Percentiles rank a stretch among this genome's conserved stretches.
Conservation (phyloP, 2,329 filamentous ascomycete species). For the Pseudocercospora fijiensis region DNA sequence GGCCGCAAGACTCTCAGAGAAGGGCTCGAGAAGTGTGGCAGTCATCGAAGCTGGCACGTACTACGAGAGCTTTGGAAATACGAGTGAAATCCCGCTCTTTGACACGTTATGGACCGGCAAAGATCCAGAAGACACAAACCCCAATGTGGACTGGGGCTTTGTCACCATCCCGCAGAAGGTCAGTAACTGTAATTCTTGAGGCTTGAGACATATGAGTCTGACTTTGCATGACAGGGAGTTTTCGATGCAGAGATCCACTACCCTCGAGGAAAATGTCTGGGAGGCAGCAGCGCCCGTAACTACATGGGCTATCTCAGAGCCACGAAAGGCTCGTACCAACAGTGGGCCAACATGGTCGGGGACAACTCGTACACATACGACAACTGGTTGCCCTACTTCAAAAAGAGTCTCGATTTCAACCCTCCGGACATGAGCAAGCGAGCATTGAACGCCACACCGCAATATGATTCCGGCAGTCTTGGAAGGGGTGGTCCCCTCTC, state of each 20-base stretch:
- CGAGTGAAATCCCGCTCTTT: too few species aligned
- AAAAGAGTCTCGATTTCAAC: conserved; percentile 11
- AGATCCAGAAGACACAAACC: conserved; percentile 7
- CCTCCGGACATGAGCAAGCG: conserved; percentile 6
- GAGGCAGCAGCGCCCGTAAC: conserved; percentile 32
- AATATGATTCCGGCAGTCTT: neutral
- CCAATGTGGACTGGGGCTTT: conserved; percentile 23
- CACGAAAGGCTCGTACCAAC: conserved; percentile 36
- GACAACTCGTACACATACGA: conserved; percentile 38
- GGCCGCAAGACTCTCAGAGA: conserved; percentile 25
- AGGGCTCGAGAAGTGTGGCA: conserved; percentile 22
- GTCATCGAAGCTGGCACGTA: conserved; percentile 32
- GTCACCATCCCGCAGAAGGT: conserved; percentile 28
- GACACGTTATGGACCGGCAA: too few species aligned
- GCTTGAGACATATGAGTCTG: neutral
- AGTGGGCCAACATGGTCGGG: conserved; percentile 41
- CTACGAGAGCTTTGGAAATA: conserved; percentile 11
- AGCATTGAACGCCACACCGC: conserved; percentile 16
- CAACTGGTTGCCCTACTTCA: conserved; percentile 31
- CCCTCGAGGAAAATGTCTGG: conserved; percentile 32
- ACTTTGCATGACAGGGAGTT: too few species aligned
- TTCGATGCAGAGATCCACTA: conserved; percentile 24
- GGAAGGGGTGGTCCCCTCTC: conserved; percentile 14
- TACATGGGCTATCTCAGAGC: conserved; percentile 24
- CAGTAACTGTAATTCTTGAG: neutral